Conservation (phyloP, 108 stramenopile genomes). For the Nannochloropsis gaditana region DNA sequence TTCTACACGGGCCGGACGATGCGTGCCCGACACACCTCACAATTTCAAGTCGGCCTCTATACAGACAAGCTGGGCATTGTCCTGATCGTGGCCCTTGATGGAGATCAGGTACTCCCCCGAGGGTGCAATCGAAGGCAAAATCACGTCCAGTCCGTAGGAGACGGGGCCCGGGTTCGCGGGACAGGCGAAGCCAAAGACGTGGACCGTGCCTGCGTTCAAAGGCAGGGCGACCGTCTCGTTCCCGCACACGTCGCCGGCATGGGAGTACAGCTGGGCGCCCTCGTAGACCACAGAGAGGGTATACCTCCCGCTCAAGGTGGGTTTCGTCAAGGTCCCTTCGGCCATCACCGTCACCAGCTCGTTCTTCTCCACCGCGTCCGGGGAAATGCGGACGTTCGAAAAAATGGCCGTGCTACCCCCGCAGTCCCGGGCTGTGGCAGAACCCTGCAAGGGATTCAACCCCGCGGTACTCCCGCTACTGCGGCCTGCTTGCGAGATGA, state of each 20-base stretch:
- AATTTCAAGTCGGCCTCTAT: conserved; percentile 35
- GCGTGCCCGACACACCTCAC: neutral
- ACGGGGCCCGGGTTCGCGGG: conserved; percentile 28
- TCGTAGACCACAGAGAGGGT: conserved; percentile 25
- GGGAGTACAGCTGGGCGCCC: conserved; percentile 2
- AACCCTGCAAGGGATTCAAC: neutral
- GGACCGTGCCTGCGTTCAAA: conserved; percentile 24
- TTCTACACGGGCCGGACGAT: too few relatives aligned
- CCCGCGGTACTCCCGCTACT: too few relatives aligned
- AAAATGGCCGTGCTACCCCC: conserved; percentile 34
- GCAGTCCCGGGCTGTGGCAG: conserved; percentile 29
- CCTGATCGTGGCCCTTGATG: conserved; percentile 19
- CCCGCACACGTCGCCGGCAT: conserved; percentile 24
- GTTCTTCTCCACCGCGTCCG: conserved; percentile 9
- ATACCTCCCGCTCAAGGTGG: conserved; percentile 23
- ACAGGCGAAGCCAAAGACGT: conserved; percentile 36
- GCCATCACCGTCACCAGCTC: conserved; percentile 31
- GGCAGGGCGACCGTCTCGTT: conserved; percentile 30
- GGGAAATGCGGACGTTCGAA: conserved; percentile 16
- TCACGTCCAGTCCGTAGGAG: conserved; percentile 25
- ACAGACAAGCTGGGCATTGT: conserved; percentile 25
- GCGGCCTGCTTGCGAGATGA: too few relatives aligned
- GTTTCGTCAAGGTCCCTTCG: conserved; percentile 30
- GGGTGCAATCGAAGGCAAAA: conserved; percentile 37
- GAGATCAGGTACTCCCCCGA: conserved; percentile 37